Percentiles rank a stretch among this genome's conserved stretches.
Evolutionary conservation across 2,329 filamentous ascomycete species (phyloP).

Genomic region (Aspergillus aculeatus): DNA sequence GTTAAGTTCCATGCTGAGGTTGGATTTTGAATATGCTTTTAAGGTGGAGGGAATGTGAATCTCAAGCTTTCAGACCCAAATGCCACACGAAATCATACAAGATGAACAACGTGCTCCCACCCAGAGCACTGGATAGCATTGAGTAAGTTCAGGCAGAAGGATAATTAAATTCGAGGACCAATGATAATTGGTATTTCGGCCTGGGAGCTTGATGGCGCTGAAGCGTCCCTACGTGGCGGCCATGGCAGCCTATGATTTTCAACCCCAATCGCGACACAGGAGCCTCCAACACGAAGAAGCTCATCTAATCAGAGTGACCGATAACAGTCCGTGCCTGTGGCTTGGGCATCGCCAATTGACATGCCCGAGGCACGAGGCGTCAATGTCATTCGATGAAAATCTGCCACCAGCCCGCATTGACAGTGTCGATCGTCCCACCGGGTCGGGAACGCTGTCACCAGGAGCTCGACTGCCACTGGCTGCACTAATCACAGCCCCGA

Average conservation of each 20-base stretch:
- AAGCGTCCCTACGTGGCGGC: background rate
- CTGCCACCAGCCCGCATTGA: background rate
- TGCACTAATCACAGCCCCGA: slow-evolving; percentile 6
- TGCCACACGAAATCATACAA: background rate
- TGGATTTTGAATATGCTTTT: background rate
- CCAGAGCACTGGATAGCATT: background rate
- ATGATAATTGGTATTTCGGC: background rate
- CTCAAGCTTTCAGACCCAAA: background rate
- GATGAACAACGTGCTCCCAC: background rate
- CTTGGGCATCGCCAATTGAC: background rate
- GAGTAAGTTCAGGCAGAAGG: background rate
- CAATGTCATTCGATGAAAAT: background rate
- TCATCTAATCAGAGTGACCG: background rate
- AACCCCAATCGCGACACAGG: background rate
- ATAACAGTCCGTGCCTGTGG: background rate
- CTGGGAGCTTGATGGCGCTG: background rate
- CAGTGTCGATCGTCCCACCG: slow-evolving; percentile 5
- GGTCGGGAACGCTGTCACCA: background rate
- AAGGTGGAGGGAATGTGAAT: background rate
- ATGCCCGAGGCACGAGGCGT: background rate
- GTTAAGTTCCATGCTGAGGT: no score
- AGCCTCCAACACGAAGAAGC: background rate
- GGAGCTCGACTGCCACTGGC: background rate
- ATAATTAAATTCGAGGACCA: background rate
- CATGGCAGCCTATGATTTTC: background rate